phyloP scores from a whole-genome alignment of 2,329 filamentous ascomycete species.

The Fusarium albidum region DNA sequence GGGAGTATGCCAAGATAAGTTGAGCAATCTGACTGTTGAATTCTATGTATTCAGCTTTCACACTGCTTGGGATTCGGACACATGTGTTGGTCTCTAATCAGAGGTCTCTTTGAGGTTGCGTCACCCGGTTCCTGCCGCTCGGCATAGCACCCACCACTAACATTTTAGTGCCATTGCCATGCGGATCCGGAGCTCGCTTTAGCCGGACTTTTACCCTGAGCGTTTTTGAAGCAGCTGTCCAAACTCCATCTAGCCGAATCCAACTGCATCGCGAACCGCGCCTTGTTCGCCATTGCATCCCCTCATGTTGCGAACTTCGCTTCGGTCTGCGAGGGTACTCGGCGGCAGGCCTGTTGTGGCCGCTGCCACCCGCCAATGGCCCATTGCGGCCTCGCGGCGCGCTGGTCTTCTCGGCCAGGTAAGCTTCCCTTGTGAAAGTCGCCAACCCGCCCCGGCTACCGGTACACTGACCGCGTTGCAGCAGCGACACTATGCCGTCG shows the following conservation, averaged over 20 bases:
- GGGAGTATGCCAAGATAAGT: too few species aligned
- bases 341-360: conserved; percentile 62
- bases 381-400: conserved; percentile 48
- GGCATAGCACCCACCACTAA: conserved; percentile 25
- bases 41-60: too few species aligned
- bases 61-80: too few species aligned
- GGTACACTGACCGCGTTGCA: conserved; percentile 42
- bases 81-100: background rate
- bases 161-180: conserved; percentile 30
- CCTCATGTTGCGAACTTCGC: conserved; percentile 74
- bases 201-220: conserved; percentile 56
- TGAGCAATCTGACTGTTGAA: too few species aligned
- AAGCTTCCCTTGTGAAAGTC: conserved; percentile 47
- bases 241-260: conserved; percentile 45
- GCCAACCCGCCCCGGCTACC: conserved; percentile 36
- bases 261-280: conserved; percentile 42
- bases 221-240: conserved; percentile 50
- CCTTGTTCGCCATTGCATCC: conserved; percentile 56
- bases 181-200: conserved; percentile 44
- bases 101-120: conserved; percentile 32
- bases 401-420: conserved; percentile 44
- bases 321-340: conserved; percentile 70
- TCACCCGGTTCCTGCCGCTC: conserved; percentile 49
- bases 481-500: conserved; percentile 66
- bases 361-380: conserved; percentile 67